A percentile compares a stretch with the other conserved stretches of the same genome.
These are phyloP conservation scores for Pueraria montana DNA, from an alignment of 306 rosid genomes.

Conservation along the genomic window DNA sequence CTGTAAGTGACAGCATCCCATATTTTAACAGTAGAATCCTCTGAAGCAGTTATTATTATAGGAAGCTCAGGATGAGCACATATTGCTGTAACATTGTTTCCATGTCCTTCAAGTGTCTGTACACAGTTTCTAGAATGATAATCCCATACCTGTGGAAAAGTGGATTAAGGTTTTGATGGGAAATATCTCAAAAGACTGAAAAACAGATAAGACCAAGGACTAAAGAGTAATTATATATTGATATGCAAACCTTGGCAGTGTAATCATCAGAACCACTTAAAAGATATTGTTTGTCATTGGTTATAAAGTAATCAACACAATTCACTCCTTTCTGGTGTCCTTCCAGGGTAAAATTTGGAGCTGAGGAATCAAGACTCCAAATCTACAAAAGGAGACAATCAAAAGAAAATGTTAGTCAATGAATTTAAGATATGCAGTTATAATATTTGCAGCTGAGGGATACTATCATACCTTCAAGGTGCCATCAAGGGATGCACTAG, in stretches of 20 bases:
- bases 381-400: slow-evolving; percentile 45
- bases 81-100: slow-evolving; percentile 59
- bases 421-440: background rate
- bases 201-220: background rate
- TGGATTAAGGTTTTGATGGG: background rate
- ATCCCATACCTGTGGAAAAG: slow-evolving; percentile 63
- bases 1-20: slow-evolving; percentile 59
- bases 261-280: slow-evolving; percentile 79
- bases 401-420: background rate
- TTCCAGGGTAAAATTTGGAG: slow-evolving; percentile 56
- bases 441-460: background rate
- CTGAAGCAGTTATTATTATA: slow-evolving; percentile 64
- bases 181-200: slow-evolving; percentile 4
- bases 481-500: slow-evolving; percentile 70
- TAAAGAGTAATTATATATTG: slow-evolving; percentile 1
- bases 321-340: slow-evolving; percentile 77
- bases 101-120: slow-evolving; percentile 68
- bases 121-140: slow-evolving; percentile 51
- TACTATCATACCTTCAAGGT: slow-evolving; percentile 60
- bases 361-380: slow-evolving; percentile 67
- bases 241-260: slow-evolving; percentile 60
- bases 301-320: slow-evolving; percentile 62
- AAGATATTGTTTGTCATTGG: slow-evolving; percentile 52
- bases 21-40: slow-evolving; percentile 62
- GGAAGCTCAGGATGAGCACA: slow-evolving; percentile 68